Conservation (phyloP, 2,329 filamentous ascomycete genomes). For the Daldinia sp. region DNA sequence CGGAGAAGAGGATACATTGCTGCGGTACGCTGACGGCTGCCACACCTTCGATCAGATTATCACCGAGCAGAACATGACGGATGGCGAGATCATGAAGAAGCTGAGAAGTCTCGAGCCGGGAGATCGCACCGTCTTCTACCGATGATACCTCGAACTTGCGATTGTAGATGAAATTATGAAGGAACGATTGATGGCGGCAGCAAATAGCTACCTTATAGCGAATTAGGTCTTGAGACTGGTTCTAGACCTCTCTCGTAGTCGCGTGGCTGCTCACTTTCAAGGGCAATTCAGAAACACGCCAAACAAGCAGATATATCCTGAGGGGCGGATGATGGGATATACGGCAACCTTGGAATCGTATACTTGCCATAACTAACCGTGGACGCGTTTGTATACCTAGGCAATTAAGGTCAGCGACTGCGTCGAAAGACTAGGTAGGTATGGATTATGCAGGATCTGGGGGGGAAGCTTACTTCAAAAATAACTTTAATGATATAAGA, state of each 20-base stretch:
- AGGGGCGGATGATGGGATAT: neutral
- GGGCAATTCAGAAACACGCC: neutral
- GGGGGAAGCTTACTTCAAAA: neutral
- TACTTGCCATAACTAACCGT: neutral
- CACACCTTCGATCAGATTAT: slow-evolving; percentile 87
- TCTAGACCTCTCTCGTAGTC: neutral
- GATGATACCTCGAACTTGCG: slow-evolving; percentile 49
- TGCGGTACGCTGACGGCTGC: slow-evolving; percentile 78
- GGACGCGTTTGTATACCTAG: neutral
- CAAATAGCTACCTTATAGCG: neutral
- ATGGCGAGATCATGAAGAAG: slow-evolving; percentile 76
- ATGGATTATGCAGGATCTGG: neutral
- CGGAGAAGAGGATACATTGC: slow-evolving; percentile 58
- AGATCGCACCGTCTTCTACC: slow-evolving; percentile 67
- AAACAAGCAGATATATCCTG: neutral
- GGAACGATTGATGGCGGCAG: neutral
- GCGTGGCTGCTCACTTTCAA: neutral
- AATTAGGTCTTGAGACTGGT: no score
- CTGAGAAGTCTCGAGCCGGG: slow-evolving; percentile 69
- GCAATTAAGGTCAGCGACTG: neutral
- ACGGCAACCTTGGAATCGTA: neutral
- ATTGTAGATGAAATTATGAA: no score
- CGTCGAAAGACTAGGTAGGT: neutral
- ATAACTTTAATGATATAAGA: neutral
- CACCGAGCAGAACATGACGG: slow-evolving; percentile 77